Evolutionary conservation across 495 filamentous ascomycete genomes (phyloP), one percentile per base, ranked within the genome.

Genomic region (Aspergillus nanangensis): DNA sequence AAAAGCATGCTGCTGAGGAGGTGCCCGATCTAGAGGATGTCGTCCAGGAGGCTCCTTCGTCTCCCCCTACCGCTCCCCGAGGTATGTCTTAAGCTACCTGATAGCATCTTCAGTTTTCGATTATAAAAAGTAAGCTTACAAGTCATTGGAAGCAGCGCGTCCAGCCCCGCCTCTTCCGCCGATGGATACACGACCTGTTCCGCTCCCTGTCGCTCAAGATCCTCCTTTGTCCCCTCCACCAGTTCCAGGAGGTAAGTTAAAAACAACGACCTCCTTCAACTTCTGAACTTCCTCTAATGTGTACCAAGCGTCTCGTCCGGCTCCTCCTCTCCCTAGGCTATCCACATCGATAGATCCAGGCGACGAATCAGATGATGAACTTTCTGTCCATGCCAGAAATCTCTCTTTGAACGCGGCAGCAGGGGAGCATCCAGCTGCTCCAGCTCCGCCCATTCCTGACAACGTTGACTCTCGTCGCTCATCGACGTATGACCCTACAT

Each of bases 301-400:
- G 37, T 14, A 13, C 22, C 5, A 88, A 83, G 78, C n/a, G n/a
- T n/a, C n/a, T 42, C 82, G 81, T 48, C 76, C 81, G 32, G 67
- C 72, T 15, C 73, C 75, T 52, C 76, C 74, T 20, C 58, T 71
- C 48, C 65, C 75, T 8, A 62, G 65, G 33, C 67, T 66, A 43
- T 62, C 76, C 36, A 67, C 72, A 39, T 87, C 88, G 33, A 83
- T 78, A 23, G 90, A 83, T 50, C 75, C 81, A 46, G 92, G 91
- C 20, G 94, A 91, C 5, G 88, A 84, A 57, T 96, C 92, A 8
- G 94, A 95, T 65, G 94, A 97, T 65, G 93, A 98, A 58, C 70
- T 95, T 65, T 93, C 89, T n/a, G 66, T 80, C 39, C 76, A 77
- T 50, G 70, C 81, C 19, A 60, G 60, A 39, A 75, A 65, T 36